phyloP scores from a whole-genome alignment of 306 rosid species.

The Quillaja saponaria region DNA sequence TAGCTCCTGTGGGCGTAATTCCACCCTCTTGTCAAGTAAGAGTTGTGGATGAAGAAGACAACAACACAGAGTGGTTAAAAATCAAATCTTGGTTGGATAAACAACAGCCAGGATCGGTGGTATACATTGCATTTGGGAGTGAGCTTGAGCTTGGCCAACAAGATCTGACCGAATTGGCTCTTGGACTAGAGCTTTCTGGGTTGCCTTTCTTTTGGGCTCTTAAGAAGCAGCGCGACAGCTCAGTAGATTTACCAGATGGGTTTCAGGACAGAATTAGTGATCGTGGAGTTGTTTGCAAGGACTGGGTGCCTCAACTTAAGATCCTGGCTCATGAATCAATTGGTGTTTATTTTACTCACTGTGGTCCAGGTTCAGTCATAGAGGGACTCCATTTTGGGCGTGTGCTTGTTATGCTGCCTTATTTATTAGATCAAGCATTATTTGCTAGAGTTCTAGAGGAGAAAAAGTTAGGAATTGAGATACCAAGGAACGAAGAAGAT shows the following conservation, averaged over 20 bases:
- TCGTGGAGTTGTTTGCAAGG: constrained; percentile 29
- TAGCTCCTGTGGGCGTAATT: not conserved
- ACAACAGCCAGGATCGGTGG: constrained; percentile 26
- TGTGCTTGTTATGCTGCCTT: constrained; percentile 22
- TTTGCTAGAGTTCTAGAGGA: constrained; percentile 40
- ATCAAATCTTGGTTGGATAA: constrained; percentile 30
- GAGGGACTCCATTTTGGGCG: no score
- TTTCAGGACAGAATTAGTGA: constrained; percentile 35
- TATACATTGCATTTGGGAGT: constrained; percentile 43
- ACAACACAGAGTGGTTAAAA: not conserved
- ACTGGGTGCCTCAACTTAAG: constrained; percentile 34
- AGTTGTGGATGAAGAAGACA: not conserved
- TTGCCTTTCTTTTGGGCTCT: constrained; percentile 30
- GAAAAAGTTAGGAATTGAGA: constrained; percentile 34
- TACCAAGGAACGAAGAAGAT: constrained; percentile 37
- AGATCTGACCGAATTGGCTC: constrained; percentile 32
- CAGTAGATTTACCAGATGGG: constrained; percentile 29
- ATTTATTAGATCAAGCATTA: constrained; percentile 25
- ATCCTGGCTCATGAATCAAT: constrained; percentile 28
- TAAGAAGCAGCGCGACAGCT: not conserved
- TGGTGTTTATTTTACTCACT: constrained; percentile 33
- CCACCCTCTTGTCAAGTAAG: not conserved
- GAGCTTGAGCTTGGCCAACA: constrained; percentile 30
- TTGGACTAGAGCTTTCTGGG: constrained; percentile 31
- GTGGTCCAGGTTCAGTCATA: constrained; percentile 35